These are phyloP conservation scores for Pyrenula massariospora DNA, from an alignment of 495 filamentous ascomycete species.

Conservation along the genomic window DNA sequence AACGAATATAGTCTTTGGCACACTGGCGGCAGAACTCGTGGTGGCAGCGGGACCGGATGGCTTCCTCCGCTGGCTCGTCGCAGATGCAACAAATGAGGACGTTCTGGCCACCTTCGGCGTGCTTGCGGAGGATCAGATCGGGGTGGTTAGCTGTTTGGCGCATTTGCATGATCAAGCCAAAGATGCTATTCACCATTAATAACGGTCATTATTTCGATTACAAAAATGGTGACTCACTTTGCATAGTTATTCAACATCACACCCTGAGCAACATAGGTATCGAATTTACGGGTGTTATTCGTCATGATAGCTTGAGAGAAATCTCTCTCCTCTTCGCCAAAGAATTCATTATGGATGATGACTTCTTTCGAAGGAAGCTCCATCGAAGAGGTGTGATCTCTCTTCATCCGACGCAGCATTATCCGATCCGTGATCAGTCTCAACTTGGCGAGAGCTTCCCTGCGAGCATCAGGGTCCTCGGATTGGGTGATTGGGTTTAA, in stretches of 20 bases:
- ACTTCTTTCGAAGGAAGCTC: slow-evolving; percentile 93
- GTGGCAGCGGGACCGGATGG: slow-evolving; percentile 79
- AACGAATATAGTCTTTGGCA: slow-evolving; percentile 69
- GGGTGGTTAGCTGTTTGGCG: slow-evolving; percentile 93
- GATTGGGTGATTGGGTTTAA: slow-evolving; percentile 66
- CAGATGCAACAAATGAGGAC: slow-evolving; percentile 86
- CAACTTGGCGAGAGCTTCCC: slow-evolving; percentile 64
- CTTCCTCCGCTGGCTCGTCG: slow-evolving; percentile 89
- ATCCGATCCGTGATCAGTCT: slow-evolving; percentile 77
- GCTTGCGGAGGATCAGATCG: slow-evolving; percentile 82
- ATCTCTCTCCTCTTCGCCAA: slow-evolving; percentile 88
- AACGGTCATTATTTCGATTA: not conserved
- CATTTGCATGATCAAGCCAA: slow-evolving; percentile 93
- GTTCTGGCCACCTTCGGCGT: slow-evolving; percentile 75
- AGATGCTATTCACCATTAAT: slow-evolving; percentile 31
- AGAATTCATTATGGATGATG: slow-evolving; percentile 82
- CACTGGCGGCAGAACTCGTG: slow-evolving; percentile 94
- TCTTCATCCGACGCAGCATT: slow-evolving; percentile 89
- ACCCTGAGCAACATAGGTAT: slow-evolving; percentile 88
- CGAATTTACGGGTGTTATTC: slow-evolving; percentile 73
- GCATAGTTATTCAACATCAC: slow-evolving; percentile 96
- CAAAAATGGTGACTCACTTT: slow-evolving; percentile 45
- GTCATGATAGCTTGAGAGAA: slow-evolving; percentile 94
- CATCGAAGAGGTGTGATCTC: slow-evolving; percentile 83
- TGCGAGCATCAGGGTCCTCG: slow-evolving; percentile 35